Percentiles rank a stretch among this genome's conserved stretches.
These are phyloP conservation scores for Ophiosphaerella herpotricha DNA, from an alignment of 2,329 filamentous ascomycete genomes.

Conservation along the genomic window DNA sequence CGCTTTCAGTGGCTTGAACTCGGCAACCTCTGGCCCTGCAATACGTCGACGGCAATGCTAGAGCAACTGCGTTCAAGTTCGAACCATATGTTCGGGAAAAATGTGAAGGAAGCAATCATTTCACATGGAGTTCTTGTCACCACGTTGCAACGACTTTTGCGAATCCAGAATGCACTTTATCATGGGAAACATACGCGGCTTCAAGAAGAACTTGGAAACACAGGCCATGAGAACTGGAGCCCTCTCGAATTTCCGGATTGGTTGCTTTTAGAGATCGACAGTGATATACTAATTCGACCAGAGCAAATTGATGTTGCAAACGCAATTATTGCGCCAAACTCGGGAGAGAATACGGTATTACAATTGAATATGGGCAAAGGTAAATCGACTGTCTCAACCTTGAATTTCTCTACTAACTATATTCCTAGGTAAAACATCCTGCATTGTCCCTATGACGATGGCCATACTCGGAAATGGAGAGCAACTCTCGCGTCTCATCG, in stretches of 20 bases:
- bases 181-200: slow-evolving; percentile 24
- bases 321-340: slow-evolving; percentile 62
- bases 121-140: slow-evolving; percentile 51
- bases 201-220: slow-evolving; percentile 52
- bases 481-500: slow-evolving; percentile 57
- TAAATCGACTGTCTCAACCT: too few species aligned
- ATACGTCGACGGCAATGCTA: slow-evolving; percentile 50
- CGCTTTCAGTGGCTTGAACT: slow-evolving; percentile 14
- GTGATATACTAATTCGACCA: slow-evolving; percentile 64
- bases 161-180: slow-evolving; percentile 47
- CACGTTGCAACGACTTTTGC: slow-evolving; percentile 50
- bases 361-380: slow-evolving; percentile 72
- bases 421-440: slow-evolving; percentile 57
- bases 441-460: slow-evolving; percentile 62
- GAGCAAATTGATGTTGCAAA: slow-evolving; percentile 66
- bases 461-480: slow-evolving; percentile 47
- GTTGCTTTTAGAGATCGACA: slow-evolving; percentile 69
- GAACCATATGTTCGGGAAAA: too few species aligned
- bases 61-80: slow-evolving; percentile 50
- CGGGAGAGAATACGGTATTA: slow-evolving; percentile 61
- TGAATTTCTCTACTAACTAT: too few species aligned
- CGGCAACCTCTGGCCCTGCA: slow-evolving; percentile 52
- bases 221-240: slow-evolving; percentile 62
- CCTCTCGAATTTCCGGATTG: slow-evolving; percentile 63
- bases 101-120: too few species aligned